Base-by-base conservation (phyloP, 2,329 filamentous ascomycete genomes). In the Fusarium sulawesiense region DNA sequence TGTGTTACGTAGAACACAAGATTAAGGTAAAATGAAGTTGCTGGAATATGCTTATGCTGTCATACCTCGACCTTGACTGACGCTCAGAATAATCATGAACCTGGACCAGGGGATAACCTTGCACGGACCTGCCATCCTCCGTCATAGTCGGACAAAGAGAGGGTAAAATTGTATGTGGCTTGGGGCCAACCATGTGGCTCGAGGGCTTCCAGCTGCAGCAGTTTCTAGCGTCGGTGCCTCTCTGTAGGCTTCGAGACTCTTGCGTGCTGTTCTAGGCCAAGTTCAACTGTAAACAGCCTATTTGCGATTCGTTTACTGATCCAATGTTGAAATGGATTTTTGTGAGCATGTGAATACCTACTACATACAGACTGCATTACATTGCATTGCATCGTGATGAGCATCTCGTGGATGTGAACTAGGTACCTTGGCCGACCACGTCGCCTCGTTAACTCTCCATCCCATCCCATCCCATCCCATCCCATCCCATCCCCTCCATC, bases 11-110 rank as follows among this genome's bases (percentile, higher is more conserved):
- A 40, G 7, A 55, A 27, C 37, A 44, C 18, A 55, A 20, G 48
- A 41, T 46, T 41, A 50, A 50, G 55, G 5, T 51, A 37, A 23
- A 21, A 44, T 44, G 13, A 21, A 23, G 21, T 27, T 40, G 30
- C 30, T 37, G 14, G 44, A 14, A 16, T 37, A 70, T 70, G 68
- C 29, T 70, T 37, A 71, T 70, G 68, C 34, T 70, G 68, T 70
- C 68, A 70, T 71, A 49, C 41, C 42, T 56, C 30, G 29, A 41
- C 25, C 23, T 60, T 60, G 47, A 66, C 48, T 32, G n/a, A 44
- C 42, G 50, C 47, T 65, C 23, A 40, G 48, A 40, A 51, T 40
- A 40, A 37, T n/a, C 18, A 45, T n/a, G 44, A 34, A 29, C 37
- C 34, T 49, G 21, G 41, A 44, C 59, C 48, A 61, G 55, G 67